These are phyloP conservation scores for Hordeum pubiflorum DNA, from an alignment of 202 grass and related monocot genomes.

Conservation along the genomic window DNA sequence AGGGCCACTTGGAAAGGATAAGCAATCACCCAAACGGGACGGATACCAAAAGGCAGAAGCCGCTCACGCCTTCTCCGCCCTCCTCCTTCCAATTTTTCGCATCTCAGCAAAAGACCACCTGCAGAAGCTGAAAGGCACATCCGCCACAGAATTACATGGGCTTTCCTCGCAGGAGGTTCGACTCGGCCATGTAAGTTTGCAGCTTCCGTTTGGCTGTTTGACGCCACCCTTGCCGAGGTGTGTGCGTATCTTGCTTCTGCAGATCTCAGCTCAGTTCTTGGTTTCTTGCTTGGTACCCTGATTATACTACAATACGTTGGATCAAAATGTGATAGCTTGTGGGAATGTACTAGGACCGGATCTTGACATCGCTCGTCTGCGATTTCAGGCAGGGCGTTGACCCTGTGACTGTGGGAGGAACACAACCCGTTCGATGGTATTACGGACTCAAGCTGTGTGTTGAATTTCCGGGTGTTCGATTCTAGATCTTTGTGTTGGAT, in stretches of 20 bases:
- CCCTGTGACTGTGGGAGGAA: background rate
- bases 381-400: slow-evolving; percentile 17
- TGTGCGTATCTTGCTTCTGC: background rate
- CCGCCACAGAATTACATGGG: background rate
- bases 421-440: slow-evolving; percentile 16
- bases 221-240: background rate
- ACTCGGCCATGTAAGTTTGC: slow-evolving; percentile 17
- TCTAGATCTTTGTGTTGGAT: background rate
- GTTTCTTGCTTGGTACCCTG: background rate
- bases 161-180: slow-evolving; percentile 15
- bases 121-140: background rate
- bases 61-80: background rate
- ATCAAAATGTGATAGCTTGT: background rate
- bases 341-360: slow-evolving; percentile 6
- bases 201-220: background rate
- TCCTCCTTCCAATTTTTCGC: background rate
- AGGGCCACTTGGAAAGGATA: background rate
- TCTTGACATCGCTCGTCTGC: background rate
- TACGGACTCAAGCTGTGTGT: background rate
- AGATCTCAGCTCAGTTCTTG: background rate
- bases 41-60: background rate
- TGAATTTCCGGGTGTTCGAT: background rate
- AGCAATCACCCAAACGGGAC: background rate
- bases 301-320: background rate
- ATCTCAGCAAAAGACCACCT: slow-evolving; percentile 1